A percentile compares a stretch with the other conserved stretches of the same genome.
Conservation (phyloP, 306 rosid species). For the Prunus campanulata region DNA sequence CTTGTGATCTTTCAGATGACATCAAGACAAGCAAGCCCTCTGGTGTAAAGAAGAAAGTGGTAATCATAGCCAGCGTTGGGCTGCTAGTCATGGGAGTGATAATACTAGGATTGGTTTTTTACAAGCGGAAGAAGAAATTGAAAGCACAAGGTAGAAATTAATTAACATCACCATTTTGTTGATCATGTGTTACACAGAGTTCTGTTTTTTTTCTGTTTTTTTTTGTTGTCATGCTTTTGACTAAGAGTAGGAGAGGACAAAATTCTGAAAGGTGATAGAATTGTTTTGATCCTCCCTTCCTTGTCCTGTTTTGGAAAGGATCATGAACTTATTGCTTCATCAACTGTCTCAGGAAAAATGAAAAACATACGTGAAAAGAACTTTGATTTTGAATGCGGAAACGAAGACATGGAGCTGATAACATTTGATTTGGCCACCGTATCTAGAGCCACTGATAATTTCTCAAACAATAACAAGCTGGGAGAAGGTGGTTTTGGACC, state of each 20-base stretch:
- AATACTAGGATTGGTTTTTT: constrained; percentile 3
- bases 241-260: no score
- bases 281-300: no score
- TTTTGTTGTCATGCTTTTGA: not conserved
- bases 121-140: not conserved
- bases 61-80: not conserved
- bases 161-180: not conserved
- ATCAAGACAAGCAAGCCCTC: not conserved
- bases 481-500: constrained; percentile 69
- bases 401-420: constrained; percentile 47
- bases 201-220: not conserved
- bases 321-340: not conserved
- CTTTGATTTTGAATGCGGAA: not conserved
- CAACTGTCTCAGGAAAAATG: not conserved
- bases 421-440: constrained; percentile 34
- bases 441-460: constrained; percentile 40
- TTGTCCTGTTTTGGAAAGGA: no score
- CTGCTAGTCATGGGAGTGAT: not conserved
- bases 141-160: not conserved
- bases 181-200: not conserved
- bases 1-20: not conserved
- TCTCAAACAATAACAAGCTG: constrained; percentile 39
- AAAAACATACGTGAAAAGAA: not conserved
- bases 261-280: no score
- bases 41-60: not conserved